phyloP scores from a whole-genome alignment of 2,329 filamentous ascomycete genomes.

The Apiospora pterosperma region DNA sequence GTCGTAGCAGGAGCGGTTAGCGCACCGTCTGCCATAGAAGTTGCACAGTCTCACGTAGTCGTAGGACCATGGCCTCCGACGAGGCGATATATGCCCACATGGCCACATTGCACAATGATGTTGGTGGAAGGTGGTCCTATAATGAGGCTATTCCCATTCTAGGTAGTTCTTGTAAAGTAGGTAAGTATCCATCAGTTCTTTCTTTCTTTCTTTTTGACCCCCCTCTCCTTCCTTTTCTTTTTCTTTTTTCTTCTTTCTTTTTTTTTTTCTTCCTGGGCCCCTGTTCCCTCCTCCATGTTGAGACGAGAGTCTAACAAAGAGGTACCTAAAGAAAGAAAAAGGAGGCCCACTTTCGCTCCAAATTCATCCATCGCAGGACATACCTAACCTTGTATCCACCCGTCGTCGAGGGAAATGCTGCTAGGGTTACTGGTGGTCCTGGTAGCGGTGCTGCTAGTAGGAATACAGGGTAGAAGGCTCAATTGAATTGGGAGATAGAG shows the following conservation, averaged over 20 bases:
- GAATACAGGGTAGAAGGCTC: neutral
- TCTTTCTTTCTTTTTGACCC: neutral
- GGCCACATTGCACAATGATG: neutral
- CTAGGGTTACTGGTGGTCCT: neutral
- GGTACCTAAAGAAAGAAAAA: neutral
- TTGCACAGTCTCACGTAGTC: neutral
- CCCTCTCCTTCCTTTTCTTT: neutral
- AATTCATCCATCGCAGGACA: neutral
- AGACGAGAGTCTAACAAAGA: conserved; percentile 1
- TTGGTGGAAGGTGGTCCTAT: neutral
- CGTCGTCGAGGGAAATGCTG: neutral
- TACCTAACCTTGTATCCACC: neutral
- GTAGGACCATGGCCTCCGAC: neutral
- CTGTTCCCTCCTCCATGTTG: neutral
- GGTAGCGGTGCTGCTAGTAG: neutral
- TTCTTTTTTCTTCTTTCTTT: neutral
- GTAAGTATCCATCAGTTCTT: neutral
- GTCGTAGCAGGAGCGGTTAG: neutral
- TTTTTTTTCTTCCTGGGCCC: neutral
- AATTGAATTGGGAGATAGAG: neutral
- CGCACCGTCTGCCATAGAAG: neutral
- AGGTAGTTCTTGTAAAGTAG: neutral
- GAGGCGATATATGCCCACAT: neutral
- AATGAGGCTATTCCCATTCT: neutral
- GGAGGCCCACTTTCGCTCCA: neutral